phyloP scores from a whole-genome alignment of 352 stramenopile genomes.

The Pythium rhizo-oryzae region DNA sequence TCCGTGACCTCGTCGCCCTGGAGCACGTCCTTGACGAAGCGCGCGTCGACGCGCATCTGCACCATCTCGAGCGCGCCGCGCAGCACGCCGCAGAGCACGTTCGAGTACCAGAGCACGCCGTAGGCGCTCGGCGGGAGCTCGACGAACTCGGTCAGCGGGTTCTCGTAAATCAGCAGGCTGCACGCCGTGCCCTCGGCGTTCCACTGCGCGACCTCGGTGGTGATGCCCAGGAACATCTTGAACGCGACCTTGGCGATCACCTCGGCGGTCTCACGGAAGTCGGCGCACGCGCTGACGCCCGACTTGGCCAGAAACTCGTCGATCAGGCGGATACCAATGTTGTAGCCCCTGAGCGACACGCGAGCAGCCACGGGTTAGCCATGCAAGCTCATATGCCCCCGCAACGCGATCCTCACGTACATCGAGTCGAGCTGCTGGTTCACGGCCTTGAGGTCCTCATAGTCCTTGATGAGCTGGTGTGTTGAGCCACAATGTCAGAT shows the following conservation, averaged over 20 bases:
- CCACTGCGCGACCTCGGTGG: conserved; percentile 90
- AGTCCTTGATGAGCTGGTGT: conserved; percentile 94
- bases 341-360: conserved; percentile 86
- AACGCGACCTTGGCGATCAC: conserved; percentile 97
- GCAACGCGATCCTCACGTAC: too few relatives aligned
- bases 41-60: conserved; percentile 85
- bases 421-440: conserved; percentile 98
- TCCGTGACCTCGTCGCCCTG: conserved; percentile 88
- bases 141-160: conserved; percentile 94
- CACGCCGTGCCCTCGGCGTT: conserved; percentile 88
- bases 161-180: conserved; percentile 96
- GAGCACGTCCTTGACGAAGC: conserved; percentile 86
- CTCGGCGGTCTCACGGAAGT: conserved; percentile 95
- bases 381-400: too few relatives aligned
- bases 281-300: conserved; percentile 71
- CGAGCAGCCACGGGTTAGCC: neutral
- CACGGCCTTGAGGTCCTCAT: conserved; percentile 93
- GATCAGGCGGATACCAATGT: conserved; percentile 96
- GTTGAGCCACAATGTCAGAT: neutral
- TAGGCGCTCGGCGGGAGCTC: conserved; percentile 89
- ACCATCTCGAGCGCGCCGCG: conserved; percentile 96
- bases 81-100: conserved; percentile 96
- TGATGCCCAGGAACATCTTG: conserved; percentile 98
- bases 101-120: conserved; percentile 94
- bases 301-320: conserved; percentile 98